A percentile compares a stretch with the other conserved stretches of the same genome.
Evolutionary conservation across 2,329 filamentous ascomycete genomes (phyloP).

Genomic region (Fusarium humuli): DNA sequence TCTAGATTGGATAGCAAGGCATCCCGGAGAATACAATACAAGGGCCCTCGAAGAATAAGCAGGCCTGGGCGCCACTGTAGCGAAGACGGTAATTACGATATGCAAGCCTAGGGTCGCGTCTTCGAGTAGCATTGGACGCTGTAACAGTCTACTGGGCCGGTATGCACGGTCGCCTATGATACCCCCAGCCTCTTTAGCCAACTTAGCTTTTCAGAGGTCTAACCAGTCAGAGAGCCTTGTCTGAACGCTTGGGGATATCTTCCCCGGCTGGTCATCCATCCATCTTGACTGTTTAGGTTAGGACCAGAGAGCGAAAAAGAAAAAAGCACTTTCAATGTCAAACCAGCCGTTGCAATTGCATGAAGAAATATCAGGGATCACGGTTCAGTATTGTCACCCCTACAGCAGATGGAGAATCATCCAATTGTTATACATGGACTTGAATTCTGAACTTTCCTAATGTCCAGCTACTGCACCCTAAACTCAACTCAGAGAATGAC

Average conservation of each 20-base stretch:
- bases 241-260: conserved; percentile 29
- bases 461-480: conserved; percentile 24
- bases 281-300: conserved; percentile 9
- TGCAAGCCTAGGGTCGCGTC: conserved; percentile 40
- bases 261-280: conserved; percentile 21
- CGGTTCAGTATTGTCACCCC: conserved; percentile 16
- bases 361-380: conserved; percentile 27
- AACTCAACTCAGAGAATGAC: background rate
- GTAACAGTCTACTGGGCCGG: conserved; percentile 13
- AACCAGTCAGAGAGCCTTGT: conserved; percentile 25
- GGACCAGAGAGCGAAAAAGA: background rate
- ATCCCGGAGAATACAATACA: conserved; percentile 4
- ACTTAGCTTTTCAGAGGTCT: background rate
- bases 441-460: conserved; percentile 4
- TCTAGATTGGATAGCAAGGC: conserved; percentile 19
- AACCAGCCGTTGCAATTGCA: conserved; percentile 11
- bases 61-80: conserved; percentile 5
- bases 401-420: conserved; percentile 12
- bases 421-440: conserved; percentile 43
- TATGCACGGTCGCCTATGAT: conserved; percentile 17
- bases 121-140: conserved; percentile 36
- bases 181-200: conserved; percentile 6
- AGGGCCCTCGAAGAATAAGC: background rate
- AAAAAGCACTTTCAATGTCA: conserved; percentile 16
- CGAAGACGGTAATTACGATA: conserved; percentile 45